These are phyloP conservation scores for Scytalidium sp. DNA, from an alignment of 2,329 filamentous ascomycete genomes.

Conservation along the genomic window DNA sequence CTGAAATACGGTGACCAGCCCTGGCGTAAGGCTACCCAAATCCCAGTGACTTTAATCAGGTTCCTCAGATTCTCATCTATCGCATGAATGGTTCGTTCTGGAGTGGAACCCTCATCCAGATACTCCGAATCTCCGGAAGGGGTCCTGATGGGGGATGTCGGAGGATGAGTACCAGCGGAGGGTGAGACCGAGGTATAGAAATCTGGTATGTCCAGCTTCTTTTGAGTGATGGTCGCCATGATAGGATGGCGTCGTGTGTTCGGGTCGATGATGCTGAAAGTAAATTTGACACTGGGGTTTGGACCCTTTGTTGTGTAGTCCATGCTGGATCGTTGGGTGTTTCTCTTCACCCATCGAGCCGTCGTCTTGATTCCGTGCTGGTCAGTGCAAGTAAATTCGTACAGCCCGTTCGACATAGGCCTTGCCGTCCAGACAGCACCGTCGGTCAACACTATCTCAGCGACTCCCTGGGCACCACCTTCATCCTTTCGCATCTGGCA, in stretches of 20 bases:
- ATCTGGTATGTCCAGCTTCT: constrained; percentile 66
- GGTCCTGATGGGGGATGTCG: constrained; percentile 13
- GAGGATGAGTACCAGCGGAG: constrained; percentile 44
- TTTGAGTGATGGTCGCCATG: constrained; percentile 63
- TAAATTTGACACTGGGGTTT: constrained; percentile 56
- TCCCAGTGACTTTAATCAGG: constrained; percentile 49
- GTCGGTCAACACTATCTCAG: constrained; percentile 65
- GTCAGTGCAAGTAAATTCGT: constrained; percentile 56
- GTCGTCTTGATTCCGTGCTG: constrained; percentile 58
- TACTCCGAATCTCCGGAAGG: constrained; percentile 9
- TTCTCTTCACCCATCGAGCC: constrained; percentile 66
- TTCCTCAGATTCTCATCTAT: constrained; percentile 43
- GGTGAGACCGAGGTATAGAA: constrained; percentile 57
- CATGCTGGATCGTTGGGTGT: constrained; percentile 29
- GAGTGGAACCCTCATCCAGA: constrained; percentile 16
- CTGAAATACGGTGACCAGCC: constrained; percentile 39
- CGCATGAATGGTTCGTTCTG: constrained; percentile 30
- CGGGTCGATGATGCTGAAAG: constrained; percentile 74
- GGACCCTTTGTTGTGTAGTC: constrained; percentile 23
- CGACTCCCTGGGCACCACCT: constrained; percentile 31
- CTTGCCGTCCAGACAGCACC: constrained; percentile 57
- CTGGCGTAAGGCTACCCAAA: constrained; percentile 48
- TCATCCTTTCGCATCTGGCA: constrained; percentile 57
- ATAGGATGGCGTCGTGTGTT: constrained; percentile 69
- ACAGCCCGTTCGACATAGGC: constrained; percentile 53